Percentiles rank a stretch among this genome's conserved stretches.
phyloP scores from a whole-genome alignment of 805 yeast genomes.

The Komagataella mondaviorum region DNA sequence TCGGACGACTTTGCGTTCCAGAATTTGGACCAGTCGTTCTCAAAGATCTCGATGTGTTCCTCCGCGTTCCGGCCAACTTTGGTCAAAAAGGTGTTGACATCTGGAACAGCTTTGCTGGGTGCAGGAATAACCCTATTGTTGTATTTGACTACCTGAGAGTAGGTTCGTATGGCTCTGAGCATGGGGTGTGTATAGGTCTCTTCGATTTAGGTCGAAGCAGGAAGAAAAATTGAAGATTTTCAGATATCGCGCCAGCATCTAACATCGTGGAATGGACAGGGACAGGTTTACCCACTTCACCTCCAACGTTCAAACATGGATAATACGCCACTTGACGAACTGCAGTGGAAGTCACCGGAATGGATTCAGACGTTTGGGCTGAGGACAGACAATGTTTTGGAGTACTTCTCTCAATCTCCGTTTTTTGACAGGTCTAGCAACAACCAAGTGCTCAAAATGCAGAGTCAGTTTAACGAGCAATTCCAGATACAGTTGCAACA shows the following conservation, averaged over 20 bases:
- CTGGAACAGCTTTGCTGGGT: conserved; percentile 46
- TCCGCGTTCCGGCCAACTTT: conserved; percentile 64
- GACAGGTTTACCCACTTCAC: neutral
- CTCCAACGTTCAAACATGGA: neutral
- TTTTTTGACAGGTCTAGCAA: conserved; percentile 90
- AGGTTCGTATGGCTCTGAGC: neutral
- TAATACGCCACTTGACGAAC: conserved; percentile 52
- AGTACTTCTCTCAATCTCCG: conserved; percentile 88
- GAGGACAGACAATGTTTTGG: conserved; percentile 80
- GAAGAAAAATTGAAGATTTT: neutral
- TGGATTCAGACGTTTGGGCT: conserved; percentile 89
- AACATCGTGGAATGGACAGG: neutral
- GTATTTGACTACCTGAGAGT: conserved; percentile 1
- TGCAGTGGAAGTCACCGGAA: conserved; percentile 96
- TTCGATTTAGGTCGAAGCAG: neutral
- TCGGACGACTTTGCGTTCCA: conserved; percentile 38
- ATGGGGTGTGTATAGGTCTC: no score
- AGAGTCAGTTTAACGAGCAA: conserved; percentile 64
- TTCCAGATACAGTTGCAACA: conserved; percentile 12
- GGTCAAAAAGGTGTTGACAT: conserved; percentile 58
- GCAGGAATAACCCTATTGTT: conserved; percentile 19
- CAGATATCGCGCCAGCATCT: neutral
- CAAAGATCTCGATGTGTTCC: conserved; percentile 60
- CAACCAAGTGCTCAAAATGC: conserved; percentile 93
- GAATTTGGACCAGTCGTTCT: conserved; percentile 54